Percentiles rank a stretch among this genome's conserved stretches.
phyloP scores from a whole-genome alignment of 1,139 yeast species.

The Candida albicans region DNA sequence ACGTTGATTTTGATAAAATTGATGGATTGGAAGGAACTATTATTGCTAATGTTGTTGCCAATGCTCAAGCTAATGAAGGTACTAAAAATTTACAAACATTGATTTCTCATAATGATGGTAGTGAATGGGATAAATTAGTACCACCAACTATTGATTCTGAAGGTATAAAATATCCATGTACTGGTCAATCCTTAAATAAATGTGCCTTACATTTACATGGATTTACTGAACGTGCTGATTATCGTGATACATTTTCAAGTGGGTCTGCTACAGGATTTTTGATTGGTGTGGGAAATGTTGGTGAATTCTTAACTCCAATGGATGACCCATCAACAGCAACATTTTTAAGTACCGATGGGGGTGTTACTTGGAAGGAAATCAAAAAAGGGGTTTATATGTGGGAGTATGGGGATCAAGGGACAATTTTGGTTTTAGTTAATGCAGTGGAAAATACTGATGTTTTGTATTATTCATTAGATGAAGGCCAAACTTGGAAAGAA shows the following conservation, averaged over 20 bases:
- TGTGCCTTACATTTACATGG: slow-evolving; percentile 91
- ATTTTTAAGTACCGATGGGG: slow-evolving; percentile 83
- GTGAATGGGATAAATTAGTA: slow-evolving; percentile 70
- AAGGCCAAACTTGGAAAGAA: slow-evolving; percentile 75
- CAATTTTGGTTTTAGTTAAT: slow-evolving; percentile 72
- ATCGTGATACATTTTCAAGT: slow-evolving; percentile 83
- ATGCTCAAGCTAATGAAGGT: slow-evolving; percentile 24
- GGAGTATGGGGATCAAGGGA: slow-evolving; percentile 97
- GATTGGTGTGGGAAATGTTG: slow-evolving; percentile 90
- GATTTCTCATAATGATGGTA: slow-evolving; percentile 91
- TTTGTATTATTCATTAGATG: slow-evolving; percentile 69
- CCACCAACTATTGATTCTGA: slow-evolving; percentile 70
- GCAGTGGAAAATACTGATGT: slow-evolving; percentile 57
- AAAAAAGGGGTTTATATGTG: slow-evolving; percentile 76
- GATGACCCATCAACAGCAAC: slow-evolving; percentile 49
- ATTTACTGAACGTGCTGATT: slow-evolving; percentile 81
- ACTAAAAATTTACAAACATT: slow-evolving; percentile 63
- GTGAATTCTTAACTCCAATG: slow-evolving; percentile 47
- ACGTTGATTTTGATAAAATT: slow-evolving; percentile 84
- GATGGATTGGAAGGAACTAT: slow-evolving; percentile 89
- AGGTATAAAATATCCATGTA: slow-evolving; percentile 59
- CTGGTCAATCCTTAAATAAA: slow-evolving; percentile 47
- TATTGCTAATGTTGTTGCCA: slow-evolving; percentile 66
- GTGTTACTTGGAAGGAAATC: slow-evolving; percentile 82
- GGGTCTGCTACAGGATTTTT: slow-evolving; percentile 86